phyloP scores from a whole-genome alignment of 176 grass and related monocot species.

The Raddia guianensis region DNA sequence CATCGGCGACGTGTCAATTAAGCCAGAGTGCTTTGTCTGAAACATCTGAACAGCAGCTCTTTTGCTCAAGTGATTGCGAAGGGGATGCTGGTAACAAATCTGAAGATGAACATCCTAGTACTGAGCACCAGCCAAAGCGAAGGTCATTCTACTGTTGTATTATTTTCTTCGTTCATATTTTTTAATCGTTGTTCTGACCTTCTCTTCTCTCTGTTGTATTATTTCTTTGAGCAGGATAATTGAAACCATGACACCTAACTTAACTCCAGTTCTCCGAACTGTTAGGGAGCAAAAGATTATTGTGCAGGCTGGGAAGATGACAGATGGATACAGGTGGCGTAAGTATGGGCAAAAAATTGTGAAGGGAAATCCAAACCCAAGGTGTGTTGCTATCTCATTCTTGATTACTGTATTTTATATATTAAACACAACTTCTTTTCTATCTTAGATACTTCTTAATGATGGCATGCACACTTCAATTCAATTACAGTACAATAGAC shows the following conservation, averaged over 20 bases:
- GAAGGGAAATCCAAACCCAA: conserved; percentile 96
- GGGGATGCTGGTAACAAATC: conserved; percentile 67
- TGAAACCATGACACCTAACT: conserved; percentile 45
- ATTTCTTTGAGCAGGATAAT: conserved; percentile 53
- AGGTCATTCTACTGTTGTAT: conserved; percentile 50
- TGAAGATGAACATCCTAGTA: conserved; percentile 59
- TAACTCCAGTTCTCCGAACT: conserved; percentile 69
- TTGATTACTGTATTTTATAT: not conserved
- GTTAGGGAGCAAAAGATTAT: conserved; percentile 88
- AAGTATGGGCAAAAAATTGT: conserved; percentile 99
- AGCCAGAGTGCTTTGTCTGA: conserved; percentile 46
- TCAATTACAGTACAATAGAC: not conserved
- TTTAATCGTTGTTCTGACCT: conserved; percentile 37
- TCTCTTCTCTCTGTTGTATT: conserved; percentile 37
- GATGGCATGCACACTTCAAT: not conserved
- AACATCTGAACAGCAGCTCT: conserved; percentile 73
- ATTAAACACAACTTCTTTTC: not conserved
- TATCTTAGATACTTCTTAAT: conserved; percentile 21
- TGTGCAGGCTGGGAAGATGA: conserved; percentile 77
- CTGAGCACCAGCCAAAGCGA: conserved; percentile 62
- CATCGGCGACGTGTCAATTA: conserved; percentile 49
- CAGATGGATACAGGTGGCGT: conserved; percentile 97
- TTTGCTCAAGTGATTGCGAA: conserved; percentile 98
- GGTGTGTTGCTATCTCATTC: conserved; percentile 48
- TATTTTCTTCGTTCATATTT: conserved; percentile 31